phyloP scores from a whole-genome alignment of 192 early-diverging fungal species.

The Mortierella antarctica region DNA sequence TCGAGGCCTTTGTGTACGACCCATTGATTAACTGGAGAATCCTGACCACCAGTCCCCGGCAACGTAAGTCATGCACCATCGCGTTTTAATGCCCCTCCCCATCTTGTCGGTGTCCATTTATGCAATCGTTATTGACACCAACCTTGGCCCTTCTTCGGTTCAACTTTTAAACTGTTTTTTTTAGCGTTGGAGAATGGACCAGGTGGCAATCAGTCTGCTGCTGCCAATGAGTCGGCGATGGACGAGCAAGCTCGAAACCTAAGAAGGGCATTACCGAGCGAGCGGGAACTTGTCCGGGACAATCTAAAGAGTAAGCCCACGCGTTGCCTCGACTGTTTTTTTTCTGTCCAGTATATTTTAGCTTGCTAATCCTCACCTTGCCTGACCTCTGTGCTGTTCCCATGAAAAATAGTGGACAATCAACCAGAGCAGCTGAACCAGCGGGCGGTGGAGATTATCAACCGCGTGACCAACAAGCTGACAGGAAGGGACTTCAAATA shows the following conservation, averaged over 20 bases:
- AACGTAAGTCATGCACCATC: conserved; percentile 30
- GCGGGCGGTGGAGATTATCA: conserved; percentile 85
- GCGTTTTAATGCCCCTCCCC: neutral
- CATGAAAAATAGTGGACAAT: conserved; percentile 51
- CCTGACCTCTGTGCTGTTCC: conserved; percentile 5
- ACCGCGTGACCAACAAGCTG: conserved; percentile 92
- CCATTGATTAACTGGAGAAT: conserved; percentile 94
- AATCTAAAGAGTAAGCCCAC: conserved; percentile 54
- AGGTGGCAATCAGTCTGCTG: conserved; percentile 20
- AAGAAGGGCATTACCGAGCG: conserved; percentile 37
- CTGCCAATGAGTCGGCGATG: conserved; percentile 28
- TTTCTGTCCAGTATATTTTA: neutral
- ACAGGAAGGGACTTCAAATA: conserved; percentile 94
- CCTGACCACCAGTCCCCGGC: conserved; percentile 63
- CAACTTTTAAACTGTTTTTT: neutral
- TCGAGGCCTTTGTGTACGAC: conserved; percentile 98
- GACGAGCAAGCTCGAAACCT: conserved; percentile 46
- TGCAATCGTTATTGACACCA: neutral
- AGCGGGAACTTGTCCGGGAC: conserved; percentile 46
- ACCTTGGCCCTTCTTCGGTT: neutral
- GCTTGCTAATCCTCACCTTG: too few relatives aligned
- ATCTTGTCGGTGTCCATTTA: neutral
- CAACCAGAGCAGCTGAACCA: conserved; percentile 78
- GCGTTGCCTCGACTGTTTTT: neutral
- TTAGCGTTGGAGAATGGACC: conserved; percentile 47